Conservation (phyloP, 495 filamentous ascomycete species). For the Tuber borchii region DNA sequence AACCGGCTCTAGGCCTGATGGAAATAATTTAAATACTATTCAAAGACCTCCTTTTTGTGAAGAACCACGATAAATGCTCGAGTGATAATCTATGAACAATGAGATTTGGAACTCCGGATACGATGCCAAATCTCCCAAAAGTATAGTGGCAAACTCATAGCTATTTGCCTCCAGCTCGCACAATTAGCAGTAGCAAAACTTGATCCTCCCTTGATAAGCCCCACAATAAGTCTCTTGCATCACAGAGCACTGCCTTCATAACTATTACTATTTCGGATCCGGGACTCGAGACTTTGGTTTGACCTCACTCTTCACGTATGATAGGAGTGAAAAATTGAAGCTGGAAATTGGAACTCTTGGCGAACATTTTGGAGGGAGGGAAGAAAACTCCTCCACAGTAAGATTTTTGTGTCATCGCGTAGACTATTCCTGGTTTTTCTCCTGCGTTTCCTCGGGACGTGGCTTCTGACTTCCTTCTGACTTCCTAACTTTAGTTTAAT, state of each 20-base stretch:
- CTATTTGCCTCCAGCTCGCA: not conserved
- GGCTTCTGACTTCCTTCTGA: too few species aligned
- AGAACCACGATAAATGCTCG: not conserved
- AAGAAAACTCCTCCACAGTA: too few species aligned
- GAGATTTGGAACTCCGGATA: not conserved
- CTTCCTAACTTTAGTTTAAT: too few species aligned
- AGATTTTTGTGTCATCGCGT: too few species aligned
- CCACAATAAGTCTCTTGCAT: not conserved
- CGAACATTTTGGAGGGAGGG: too few species aligned
- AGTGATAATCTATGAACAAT: not conserved
- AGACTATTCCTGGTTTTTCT: too few species aligned
- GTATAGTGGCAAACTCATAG: not conserved
- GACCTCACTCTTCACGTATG: not conserved
- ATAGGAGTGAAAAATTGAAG: too few species aligned
- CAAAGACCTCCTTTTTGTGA: not conserved
- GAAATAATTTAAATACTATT: not conserved
- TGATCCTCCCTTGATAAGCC: not conserved
- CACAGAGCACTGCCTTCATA: not conserved
- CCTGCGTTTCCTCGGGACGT: too few species aligned
- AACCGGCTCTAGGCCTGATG: not conserved
- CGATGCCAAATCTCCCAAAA: not conserved
- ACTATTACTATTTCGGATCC: not conserved
- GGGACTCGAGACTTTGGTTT: not conserved
- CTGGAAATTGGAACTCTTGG: too few species aligned
- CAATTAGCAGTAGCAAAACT: not conserved